Conservation (phyloP, 2,329 filamentous ascomycete genomes). For the Pseudopyrenochaeta lycopersici region DNA sequence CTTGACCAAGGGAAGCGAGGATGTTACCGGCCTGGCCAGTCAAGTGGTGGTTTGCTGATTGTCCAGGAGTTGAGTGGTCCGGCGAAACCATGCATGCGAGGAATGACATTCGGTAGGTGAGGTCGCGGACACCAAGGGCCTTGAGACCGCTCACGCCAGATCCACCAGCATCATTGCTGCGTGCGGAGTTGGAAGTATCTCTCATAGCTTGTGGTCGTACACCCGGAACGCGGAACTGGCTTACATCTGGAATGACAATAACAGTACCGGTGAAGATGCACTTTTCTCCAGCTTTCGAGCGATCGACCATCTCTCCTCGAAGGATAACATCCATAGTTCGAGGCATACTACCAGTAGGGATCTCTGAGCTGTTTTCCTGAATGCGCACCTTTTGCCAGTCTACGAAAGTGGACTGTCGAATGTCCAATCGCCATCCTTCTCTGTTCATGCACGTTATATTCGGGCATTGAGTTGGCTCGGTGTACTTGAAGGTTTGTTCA, state of each 20-base stretch:
- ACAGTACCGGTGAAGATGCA: conserved; percentile 97
- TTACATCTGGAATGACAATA: conserved; percentile 96
- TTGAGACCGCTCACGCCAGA: conserved; percentile 89
- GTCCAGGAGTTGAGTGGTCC: conserved; percentile 82
- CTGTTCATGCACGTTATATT: conserved; percentile 89
- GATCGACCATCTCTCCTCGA: conserved; percentile 95
- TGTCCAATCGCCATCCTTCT: conserved; percentile 94
- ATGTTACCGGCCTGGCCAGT: conserved; percentile 84
- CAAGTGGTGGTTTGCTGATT: conserved; percentile 72
- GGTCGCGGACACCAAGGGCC: conserved; percentile 88
- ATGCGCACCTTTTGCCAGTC: conserved; percentile 99
- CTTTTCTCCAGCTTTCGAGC: conserved; percentile 96
- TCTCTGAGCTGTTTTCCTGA: conserved; percentile 98
- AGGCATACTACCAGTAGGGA: conserved; percentile 98
- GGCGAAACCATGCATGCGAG: conserved; percentile 95
- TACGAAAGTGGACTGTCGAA: conserved; percentile 95
- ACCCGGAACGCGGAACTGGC: conserved; percentile 90
- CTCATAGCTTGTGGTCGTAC: conserved; percentile 82
- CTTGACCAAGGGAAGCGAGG: conserved; percentile 81
- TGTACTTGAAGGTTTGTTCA: conserved; percentile 97
- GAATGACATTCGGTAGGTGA: conserved; percentile 97
- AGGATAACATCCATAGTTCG: conserved; percentile 97
- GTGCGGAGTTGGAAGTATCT: conserved; percentile 77
- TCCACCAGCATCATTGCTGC: conserved; percentile 82
- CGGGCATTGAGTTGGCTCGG: conserved; percentile 94